Evolutionary conservation across 495 filamentous ascomycete genomes (phyloP), one percentile per base, ranked within the genome.

Genomic region (Aspergillus egyptiacus): DNA sequence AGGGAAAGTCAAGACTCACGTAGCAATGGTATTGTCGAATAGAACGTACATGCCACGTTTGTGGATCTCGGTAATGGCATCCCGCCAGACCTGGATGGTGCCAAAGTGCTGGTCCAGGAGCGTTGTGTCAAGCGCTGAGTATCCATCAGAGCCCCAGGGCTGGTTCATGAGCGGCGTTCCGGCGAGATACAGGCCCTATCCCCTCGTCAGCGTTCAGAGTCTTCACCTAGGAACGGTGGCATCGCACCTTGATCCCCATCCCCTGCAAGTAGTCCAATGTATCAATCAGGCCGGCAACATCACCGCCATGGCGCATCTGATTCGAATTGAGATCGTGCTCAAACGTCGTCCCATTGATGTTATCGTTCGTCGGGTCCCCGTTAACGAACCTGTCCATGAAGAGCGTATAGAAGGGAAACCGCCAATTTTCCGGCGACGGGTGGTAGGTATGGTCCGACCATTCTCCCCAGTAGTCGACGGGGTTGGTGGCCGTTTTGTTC

Each of bases 291-390:
- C 84, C 84, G 18, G 68, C 69, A n/a, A 85, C 68, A 60, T 88
- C 84, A 18, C 84, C 84, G 22, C 84, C 84, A 68, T 84, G 79
- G n/a, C 84, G 80, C 63, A 87, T 75, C 61, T 86, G 83, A 41
- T 77, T 88, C 45, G 75, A 78, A 48, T 71, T 71, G 20, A 79
- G 53, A 61, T 87, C 84, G 55, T 85, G 82, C 60, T 88, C 84
- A 58, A 78, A 87, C 4, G 73, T 43, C 0, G 83, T 87, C 1
- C 71, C 80, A 59, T 88, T 87, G 18, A 72, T 71, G 55, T 88
- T 77, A 53, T 88, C 82, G 60, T 88, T 88, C 0, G 65, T 66
- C 0, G 84, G 83, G 47, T 88, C 79, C 10, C 85, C 84, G 49
- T 88, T 85, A 37, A 84, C 82, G 48, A 79, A 86, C 13, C 83